Percentiles rank a stretch among this genome's conserved stretches.
These are phyloP conservation scores for Aspergillus quadrilineatus DNA, from an alignment of 2,329 filamentous ascomycete species.

Conservation along the genomic window DNA sequence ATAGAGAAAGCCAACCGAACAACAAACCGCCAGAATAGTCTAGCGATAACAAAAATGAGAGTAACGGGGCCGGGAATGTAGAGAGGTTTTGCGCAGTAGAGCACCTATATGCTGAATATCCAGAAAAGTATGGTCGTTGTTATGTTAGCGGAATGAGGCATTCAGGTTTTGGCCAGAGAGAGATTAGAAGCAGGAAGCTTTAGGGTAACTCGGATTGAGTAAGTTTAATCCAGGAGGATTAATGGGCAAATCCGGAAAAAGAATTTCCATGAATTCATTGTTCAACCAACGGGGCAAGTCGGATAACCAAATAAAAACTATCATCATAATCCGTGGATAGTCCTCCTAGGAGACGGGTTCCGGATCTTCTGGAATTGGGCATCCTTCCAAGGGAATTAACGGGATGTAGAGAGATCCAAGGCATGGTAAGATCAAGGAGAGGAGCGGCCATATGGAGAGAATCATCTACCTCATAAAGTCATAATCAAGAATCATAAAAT, in stretches of 20 bases:
- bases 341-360: background rate
- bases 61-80: background rate
- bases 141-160: conserved; percentile 1
- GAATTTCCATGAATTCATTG: background rate
- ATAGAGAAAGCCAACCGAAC: background rate
- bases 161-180: background rate
- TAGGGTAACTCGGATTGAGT: conserved; percentile 1
- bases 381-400: background rate
- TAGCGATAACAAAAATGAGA: background rate
- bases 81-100: background rate
- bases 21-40: background rate
- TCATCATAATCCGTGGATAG: conserved; percentile 8
- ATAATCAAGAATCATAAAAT: background rate
- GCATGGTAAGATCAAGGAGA: background rate
- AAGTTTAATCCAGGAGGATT: background rate
- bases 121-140: background rate
- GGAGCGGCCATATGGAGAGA: conserved; percentile 13
- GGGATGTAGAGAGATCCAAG: conserved; percentile 5
- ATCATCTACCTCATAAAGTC: conserved; percentile 13
- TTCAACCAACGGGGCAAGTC: conserved; percentile 6
- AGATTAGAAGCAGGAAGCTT: background rate
- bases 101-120: background rate
- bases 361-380: background rate
- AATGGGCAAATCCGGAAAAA: conserved; percentile 1
- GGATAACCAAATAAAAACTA: conserved; percentile 14